Evolutionary conservation across 768 basidiomycete genomes (phyloP), one percentile per base, ranked within the genome.

Genomic region (Panus rudis): DNA sequence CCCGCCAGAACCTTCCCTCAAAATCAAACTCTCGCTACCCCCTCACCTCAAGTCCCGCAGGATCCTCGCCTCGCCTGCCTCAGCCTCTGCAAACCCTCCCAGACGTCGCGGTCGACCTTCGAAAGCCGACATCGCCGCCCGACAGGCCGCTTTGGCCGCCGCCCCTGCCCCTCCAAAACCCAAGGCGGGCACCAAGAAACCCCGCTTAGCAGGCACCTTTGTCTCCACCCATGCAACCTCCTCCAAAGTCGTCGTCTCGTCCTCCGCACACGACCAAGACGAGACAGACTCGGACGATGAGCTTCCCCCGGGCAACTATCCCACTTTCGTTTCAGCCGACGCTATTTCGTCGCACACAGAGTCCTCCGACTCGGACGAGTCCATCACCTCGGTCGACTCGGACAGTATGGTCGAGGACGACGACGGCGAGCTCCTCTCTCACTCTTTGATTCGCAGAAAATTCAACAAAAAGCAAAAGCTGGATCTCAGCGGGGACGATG

Each of bases 1-100:
- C 40, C 62, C 57, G 47, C 66, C 59, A 51, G 30, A 26, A 14
- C 32, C 52, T 55, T 63, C 76, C 4, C 71, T 86, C 55, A 87
- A 86, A 69, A 84, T 86, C 67, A 82, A 78, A 62, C 75, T 86
- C 48, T 79, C 78, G 38, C 67, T 83, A 12, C 81, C 81, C 13
- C 74, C 70, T 37, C 70, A 63, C 48, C 66, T 80, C 37, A 57
- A 54, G 41, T 52, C 48, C 30, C 58, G 56, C 42, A 56, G 55
- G 37, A 46, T 50, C 24, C 27, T 26, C 42, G 28, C 45, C 8
- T 17, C 33, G 16, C 7, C 33, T 35, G n/a, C 33, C 33, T 17
- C 28, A 10, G 10, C 28, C 28, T n/a, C 10, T 30, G n/a, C 28
- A 30, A n/a, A 52, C n/a, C n/a, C 42, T 4, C 67, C 65, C 48